Conservation (phyloP, 345 rosid genomes). For the Raphanus raphanistrum region DNA sequence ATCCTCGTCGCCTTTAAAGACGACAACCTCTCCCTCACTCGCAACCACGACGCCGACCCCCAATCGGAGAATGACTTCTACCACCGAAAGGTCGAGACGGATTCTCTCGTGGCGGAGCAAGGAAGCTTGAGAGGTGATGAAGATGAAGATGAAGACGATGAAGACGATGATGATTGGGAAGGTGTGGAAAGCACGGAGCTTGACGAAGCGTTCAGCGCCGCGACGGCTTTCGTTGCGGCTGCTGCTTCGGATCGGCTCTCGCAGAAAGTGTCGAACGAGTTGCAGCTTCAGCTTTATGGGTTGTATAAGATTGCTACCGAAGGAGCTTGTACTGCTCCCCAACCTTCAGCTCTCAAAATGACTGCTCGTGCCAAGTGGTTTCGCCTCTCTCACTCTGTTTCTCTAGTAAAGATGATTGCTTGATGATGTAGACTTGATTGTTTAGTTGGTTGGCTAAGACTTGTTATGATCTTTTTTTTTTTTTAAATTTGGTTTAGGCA, state of each 20-base stretch:
- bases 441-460: neutral
- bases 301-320: slow-evolving; percentile 87
- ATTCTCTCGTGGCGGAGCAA: slow-evolving; percentile 71
- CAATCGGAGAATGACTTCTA: slow-evolving; percentile 17
- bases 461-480: neutral
- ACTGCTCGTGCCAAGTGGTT: slow-evolving; percentile 2
- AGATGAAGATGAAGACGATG: slow-evolving; percentile 26
- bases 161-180: slow-evolving; percentile 91
- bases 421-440: neutral
- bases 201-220: slow-evolving; percentile 84
- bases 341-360: slow-evolving; percentile 72
- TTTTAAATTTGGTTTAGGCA: neutral
- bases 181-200: slow-evolving; percentile 93
- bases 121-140: slow-evolving; percentile 66
- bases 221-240: slow-evolving; percentile 74
- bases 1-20: slow-evolving; percentile 71
- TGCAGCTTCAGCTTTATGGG: slow-evolving; percentile 78
- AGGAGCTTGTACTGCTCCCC: slow-evolving; percentile 81
- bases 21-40: slow-evolving; percentile 67
- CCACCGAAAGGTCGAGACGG: slow-evolving; percentile 38
- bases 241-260: slow-evolving; percentile 62
- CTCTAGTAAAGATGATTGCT: neutral
- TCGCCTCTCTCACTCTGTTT: neutral
- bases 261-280: slow-evolving; percentile 55
- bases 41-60: slow-evolving; percentile 26